Conservation (phyloP, 1,284 basidiomycete genomes). For the Apiotrichum porosum region DNA sequence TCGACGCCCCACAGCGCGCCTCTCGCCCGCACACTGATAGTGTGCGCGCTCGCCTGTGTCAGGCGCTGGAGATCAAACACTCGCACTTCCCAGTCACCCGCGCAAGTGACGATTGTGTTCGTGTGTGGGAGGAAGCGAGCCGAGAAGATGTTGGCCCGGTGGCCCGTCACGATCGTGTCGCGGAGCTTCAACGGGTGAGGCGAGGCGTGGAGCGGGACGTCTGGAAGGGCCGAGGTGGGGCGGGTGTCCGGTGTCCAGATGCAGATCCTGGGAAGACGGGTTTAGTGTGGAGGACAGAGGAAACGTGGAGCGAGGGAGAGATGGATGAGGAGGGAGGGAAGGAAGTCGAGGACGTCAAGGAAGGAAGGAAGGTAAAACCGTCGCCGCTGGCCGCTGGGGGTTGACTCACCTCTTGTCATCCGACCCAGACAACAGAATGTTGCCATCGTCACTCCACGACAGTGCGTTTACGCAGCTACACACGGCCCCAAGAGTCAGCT, state of each 20-base stretch:
- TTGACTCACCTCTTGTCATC: conserved; percentile 72
- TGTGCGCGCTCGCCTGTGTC: conserved; percentile 44
- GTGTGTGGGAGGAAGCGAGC: conserved; percentile 69
- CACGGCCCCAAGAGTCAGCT: neutral
- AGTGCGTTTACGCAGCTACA: conserved; percentile 71
- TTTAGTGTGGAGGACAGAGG: neutral
- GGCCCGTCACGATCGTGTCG: conserved; percentile 66
- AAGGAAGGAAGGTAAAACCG: no score
- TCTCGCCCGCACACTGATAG: conserved; percentile 2
- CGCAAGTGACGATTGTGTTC: conserved; percentile 57
- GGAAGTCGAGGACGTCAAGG: no score
- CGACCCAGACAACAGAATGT: conserved; percentile 67
- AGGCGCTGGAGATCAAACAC: conserved; percentile 69
- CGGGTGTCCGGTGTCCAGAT: conserved; percentile 60
- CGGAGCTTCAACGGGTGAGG: conserved; percentile 61
- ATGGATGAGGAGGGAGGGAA: neutral
- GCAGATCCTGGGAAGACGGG: conserved; percentile 53
- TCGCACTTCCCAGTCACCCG: conserved; percentile 73
- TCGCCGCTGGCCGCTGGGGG: no score
- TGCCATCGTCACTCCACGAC: conserved; percentile 72
- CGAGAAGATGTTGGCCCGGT: conserved; percentile 82
- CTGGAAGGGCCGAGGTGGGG: no score
- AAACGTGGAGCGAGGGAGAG: neutral
- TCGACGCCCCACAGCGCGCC: conserved; percentile 26
- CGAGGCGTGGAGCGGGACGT: conserved; percentile 28